Evolutionary conservation across 805 yeast species (phyloP).

Genomic region (Candida loeiensis): DNA sequence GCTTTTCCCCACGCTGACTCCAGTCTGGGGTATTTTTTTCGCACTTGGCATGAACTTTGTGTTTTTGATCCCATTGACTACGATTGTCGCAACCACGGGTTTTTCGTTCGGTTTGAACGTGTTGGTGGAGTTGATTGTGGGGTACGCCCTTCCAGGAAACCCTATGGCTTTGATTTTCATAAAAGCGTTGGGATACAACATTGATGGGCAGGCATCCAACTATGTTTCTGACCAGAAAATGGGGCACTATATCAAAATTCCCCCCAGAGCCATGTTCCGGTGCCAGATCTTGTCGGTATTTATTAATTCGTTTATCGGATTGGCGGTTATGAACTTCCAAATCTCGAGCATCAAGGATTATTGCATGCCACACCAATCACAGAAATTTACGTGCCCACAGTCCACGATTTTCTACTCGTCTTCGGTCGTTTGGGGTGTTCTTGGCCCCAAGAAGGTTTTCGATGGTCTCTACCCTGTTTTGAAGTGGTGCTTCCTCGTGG

Average conservation of each 20-base stretch:
- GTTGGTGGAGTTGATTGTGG: constrained; percentile 34
- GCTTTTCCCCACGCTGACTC: constrained; percentile 30
- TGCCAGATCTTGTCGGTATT: constrained; percentile 22
- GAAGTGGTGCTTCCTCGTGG: constrained; percentile 33
- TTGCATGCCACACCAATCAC: constrained; percentile 18
- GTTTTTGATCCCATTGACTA: constrained; percentile 30
- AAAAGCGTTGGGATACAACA: constrained; percentile 56
- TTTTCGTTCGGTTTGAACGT: constrained; percentile 32
- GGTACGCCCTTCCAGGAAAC: constrained; percentile 37
- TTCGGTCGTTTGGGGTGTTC: constrained; percentile 61
- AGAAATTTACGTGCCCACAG: constrained; percentile 29
- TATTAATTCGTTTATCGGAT: constrained; percentile 19
- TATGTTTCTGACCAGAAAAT: constrained; percentile 56
- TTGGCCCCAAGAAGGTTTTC: constrained; percentile 34
- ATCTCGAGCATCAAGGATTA: constrained; percentile 16
- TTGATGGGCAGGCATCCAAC: constrained; percentile 54
- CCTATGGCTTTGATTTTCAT: constrained; percentile 40
- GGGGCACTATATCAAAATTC: constrained; percentile 62
- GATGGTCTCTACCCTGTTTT: constrained; percentile 31
- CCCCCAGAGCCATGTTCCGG: constrained; percentile 58
- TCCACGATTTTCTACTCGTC: constrained; percentile 45
- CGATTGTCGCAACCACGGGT: constrained; percentile 29
- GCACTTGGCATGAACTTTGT: constrained; percentile 29
- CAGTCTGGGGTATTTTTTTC: constrained; percentile 36
- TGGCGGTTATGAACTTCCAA: constrained; percentile 22